Conservation (phyloP, 2,329 filamentous ascomycete genomes). For the Alternaria sp. region DNA sequence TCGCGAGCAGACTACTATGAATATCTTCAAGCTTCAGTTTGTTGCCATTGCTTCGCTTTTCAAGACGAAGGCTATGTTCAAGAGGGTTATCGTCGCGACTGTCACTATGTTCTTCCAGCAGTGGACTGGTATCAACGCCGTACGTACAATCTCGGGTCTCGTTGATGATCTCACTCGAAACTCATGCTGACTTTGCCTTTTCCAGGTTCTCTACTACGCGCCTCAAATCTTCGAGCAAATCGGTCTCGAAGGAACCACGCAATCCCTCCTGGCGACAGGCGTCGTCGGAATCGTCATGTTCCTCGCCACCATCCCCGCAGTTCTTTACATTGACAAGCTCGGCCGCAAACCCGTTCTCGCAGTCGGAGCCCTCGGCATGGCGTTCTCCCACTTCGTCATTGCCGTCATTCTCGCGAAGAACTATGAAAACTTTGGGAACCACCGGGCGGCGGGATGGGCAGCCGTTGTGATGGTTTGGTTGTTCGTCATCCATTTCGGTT, state of each 20-base stretch:
- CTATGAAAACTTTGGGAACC: slow-evolving; percentile 63
- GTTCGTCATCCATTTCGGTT: slow-evolving; percentile 76
- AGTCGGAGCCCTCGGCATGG: slow-evolving; percentile 73
- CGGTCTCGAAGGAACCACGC: slow-evolving; percentile 54
- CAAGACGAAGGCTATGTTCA: slow-evolving; percentile 69
- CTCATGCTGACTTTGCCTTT: slow-evolving; percentile 10
- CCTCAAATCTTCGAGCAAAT: slow-evolving; percentile 58
- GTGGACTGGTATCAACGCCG: slow-evolving; percentile 58
- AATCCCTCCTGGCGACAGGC: slow-evolving; percentile 70
- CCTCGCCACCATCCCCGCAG: slow-evolving; percentile 64
- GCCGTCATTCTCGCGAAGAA: slow-evolving; percentile 72
- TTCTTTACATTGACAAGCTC: slow-evolving; percentile 68
- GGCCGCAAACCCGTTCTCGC: slow-evolving; percentile 69
- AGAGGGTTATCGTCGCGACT: slow-evolving; percentile 67
- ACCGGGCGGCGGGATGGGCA: slow-evolving; percentile 69
- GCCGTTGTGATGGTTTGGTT: slow-evolving; percentile 75
- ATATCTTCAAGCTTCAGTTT: slow-evolving; percentile 66
- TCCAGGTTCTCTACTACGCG: slow-evolving; percentile 55
- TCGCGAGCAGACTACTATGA: slow-evolving; percentile 62
- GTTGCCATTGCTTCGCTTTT: slow-evolving; percentile 71
- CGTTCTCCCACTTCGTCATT: slow-evolving; percentile 72
- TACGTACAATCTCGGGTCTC: slow-evolving; percentile 16
- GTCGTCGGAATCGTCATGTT: slow-evolving; percentile 76
- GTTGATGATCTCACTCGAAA: not conserved
- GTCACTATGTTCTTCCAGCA: slow-evolving; percentile 58